Evolutionary conservation across 331 rosid species (phyloP).

Genomic region (Quercus tomentella): DNA sequence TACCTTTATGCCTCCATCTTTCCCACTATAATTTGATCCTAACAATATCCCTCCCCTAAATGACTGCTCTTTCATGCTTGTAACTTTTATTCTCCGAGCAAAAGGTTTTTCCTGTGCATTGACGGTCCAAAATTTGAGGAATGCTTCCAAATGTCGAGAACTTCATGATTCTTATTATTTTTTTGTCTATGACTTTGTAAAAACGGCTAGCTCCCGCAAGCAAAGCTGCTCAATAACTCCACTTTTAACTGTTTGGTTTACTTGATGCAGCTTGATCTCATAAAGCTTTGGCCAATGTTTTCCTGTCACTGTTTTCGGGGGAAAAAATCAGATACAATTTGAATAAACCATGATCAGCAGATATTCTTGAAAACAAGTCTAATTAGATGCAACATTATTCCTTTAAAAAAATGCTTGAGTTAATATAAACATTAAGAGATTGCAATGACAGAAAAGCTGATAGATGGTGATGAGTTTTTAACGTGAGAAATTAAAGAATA

Average conservation of each 20-base stretch:
- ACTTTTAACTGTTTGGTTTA: constrained; percentile 26
- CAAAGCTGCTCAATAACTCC: constrained; percentile 50
- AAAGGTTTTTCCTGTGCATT: neutral
- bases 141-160: neutral
- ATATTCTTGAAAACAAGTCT: neutral
- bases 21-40: neutral
- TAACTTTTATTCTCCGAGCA: no score
- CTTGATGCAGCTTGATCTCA: constrained; percentile 58
- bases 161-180: no score
- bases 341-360: neutral
- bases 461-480: neutral
- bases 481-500: neutral
- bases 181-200: constrained; percentile 8
- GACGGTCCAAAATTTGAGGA: neutral
- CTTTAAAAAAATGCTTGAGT: neutral
- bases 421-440: neutral
- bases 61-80: neutral
- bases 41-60: neutral
- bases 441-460: neutral
- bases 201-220: constrained; percentile 37
- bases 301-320: constrained; percentile 67
- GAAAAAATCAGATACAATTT: constrained; percentile 1
- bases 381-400: neutral
- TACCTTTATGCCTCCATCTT: neutral
- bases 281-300: constrained; percentile 86